Conservation (phyloP, 202 grass and related monocot species). For the Musa balbisiana region DNA sequence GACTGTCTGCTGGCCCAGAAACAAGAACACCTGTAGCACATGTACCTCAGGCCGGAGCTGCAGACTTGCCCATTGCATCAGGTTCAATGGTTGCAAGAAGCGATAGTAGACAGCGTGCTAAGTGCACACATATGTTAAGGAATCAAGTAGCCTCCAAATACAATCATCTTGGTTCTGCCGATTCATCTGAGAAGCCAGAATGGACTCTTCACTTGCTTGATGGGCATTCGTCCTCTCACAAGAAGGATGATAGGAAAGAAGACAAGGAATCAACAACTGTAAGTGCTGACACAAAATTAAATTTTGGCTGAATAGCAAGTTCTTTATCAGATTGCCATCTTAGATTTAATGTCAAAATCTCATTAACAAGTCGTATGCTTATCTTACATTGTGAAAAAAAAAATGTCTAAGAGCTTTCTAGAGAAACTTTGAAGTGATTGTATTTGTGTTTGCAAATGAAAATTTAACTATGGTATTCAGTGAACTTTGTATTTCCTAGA, state of each 20-base stretch:
- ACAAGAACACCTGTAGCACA: slow-evolving; percentile 44
- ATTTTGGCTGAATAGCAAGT: background rate
- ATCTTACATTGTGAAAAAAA: background rate
- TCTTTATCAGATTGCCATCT: background rate
- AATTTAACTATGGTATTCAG: background rate
- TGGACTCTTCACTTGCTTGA: slow-evolving; percentile 65
- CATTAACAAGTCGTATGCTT: background rate
- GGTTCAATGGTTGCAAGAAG: slow-evolving; percentile 41
- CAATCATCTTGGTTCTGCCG: slow-evolving; percentile 45
- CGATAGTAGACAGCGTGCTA: slow-evolving; percentile 47
- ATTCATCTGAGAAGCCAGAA: slow-evolving; percentile 51
- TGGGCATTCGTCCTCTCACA: slow-evolving; percentile 74
- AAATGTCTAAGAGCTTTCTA: background rate
- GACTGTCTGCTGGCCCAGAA: slow-evolving; percentile 49
- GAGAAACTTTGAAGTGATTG: too few relatives aligned
- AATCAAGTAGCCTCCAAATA: slow-evolving; percentile 52
- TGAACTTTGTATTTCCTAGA: background rate
- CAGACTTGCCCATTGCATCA: slow-evolving; percentile 49
- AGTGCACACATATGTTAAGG: slow-evolving; percentile 43
- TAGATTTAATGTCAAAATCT: background rate
- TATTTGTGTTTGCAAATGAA: background rate
- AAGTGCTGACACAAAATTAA: slow-evolving; percentile 12
- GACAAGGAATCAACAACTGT: slow-evolving; percentile 62
- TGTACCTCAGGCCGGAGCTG: slow-evolving; percentile 35
- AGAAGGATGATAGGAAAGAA: slow-evolving; percentile 52